Evolutionary conservation across 164 flowering plant genomes (phyloP).

Genomic region (Chloranthus sessilifolius): DNA sequence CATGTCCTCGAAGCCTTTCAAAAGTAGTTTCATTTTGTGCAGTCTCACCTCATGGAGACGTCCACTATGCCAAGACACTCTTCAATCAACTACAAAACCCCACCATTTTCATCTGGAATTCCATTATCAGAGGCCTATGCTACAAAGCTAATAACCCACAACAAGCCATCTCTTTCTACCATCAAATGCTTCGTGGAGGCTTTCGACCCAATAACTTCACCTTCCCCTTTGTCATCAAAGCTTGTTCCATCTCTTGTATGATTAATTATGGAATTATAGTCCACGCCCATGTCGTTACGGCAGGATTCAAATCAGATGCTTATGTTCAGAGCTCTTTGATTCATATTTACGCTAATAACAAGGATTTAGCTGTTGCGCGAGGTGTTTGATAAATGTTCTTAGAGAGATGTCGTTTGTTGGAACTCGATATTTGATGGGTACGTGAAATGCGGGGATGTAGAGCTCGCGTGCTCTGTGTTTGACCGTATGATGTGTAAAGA

Average conservation of each 20-base stretch:
- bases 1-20: conserved; percentile 3
- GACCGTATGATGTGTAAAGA: conserved; percentile 23
- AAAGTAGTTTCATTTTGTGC: conserved; percentile 23
- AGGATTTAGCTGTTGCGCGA: conserved; percentile 19
- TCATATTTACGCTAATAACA: conserved; percentile 24
- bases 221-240: conserved; percentile 31
- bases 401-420: conserved; percentile 24
- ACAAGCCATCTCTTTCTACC: conserved; percentile 19
- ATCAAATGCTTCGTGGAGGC: conserved; percentile 15
- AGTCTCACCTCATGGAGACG: conserved; percentile 20
- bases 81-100: conserved; percentile 20
- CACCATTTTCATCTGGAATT: conserved; percentile 18
- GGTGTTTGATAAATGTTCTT: conserved; percentile 21
- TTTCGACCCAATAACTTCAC: conserved; percentile 24
- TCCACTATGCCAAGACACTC: conserved; percentile 25
- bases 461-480: conserved; percentile 15
- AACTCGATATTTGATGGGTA: conserved; percentile 35
- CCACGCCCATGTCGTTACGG: conserved; percentile 27
- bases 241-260: conserved; percentile 15
- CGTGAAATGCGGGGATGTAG: conserved; percentile 22
- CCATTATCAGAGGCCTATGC: conserved; percentile 28
- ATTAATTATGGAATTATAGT: conserved; percentile 14
- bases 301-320: conserved; percentile 20
- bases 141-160: conserved; percentile 10
- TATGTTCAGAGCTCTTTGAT: conserved; percentile 32